Evolutionary conservation across 1,139 yeast genomes (phyloP), one percentile per base, ranked within the genome.

Genomic region (Suhomyces guaymorum): DNA sequence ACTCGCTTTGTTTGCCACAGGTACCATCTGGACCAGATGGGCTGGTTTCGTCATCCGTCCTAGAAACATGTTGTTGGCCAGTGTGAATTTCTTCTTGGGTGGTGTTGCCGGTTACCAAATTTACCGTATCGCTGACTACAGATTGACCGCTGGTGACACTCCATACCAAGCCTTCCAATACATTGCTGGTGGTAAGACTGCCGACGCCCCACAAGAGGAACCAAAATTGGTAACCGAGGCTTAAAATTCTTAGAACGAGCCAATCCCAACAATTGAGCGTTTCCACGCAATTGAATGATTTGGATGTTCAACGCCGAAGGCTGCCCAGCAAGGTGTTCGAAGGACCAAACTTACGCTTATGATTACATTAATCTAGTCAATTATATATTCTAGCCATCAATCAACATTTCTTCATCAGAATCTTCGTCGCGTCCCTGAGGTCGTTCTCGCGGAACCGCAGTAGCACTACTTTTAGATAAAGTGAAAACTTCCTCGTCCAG

Each of bases 11-110:
- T 75, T 86, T 51, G 92, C 92, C 31, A 92, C 98, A 1, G 98
- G 97, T 38, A 80, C 78, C 37, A 89, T 92, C 52, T 92, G 98
- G 98, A 92, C 98, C 29, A 80, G 98, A 60, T 92, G 98, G 98
- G 90, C 97, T 20, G 76, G 75, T 2, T 78, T 89, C 62, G 94
- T 89, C 44, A 92, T 92, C 57, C 80, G 70, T 51, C 98, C 98
- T 35, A 83, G 86, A 64, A 92, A 92, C 66, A 73, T 75, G 49
- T 69, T 92, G 42, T 73, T 92, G 50, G 98, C 97, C 4, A 80
- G 94, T 20, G 98, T 92, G 41, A 92, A 92, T 66, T 88, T 89
- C 73, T 92, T 92, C 73, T 70, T 92, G 43, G 96, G 96, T 18
- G 70, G 82, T 25, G 96, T 94, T 28, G 97, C 97, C 3, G 88